A percentile compares a stretch with the other conserved stretches of the same genome.
These are phyloP conservation scores for Simplicillium aogashimaense DNA, from an alignment of 2,329 filamentous ascomycete species.

Conservation along the genomic window DNA sequence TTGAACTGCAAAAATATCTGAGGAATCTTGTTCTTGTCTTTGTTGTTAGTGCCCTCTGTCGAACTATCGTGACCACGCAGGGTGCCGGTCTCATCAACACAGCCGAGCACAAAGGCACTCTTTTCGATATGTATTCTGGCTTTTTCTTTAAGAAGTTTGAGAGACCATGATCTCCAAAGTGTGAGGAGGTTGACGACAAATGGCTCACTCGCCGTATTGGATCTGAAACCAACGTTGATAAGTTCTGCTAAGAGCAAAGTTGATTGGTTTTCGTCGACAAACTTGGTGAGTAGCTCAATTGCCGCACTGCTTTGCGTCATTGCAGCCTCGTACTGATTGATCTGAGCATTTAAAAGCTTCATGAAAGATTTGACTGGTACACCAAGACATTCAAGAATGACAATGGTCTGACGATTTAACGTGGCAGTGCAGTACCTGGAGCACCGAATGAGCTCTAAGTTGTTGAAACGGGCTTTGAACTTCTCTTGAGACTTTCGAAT, in stretches of 20 bases:
- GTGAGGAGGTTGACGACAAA: constrained; percentile 72
- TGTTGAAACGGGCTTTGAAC: constrained; percentile 61
- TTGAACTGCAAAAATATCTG: constrained; percentile 86
- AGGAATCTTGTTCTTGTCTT: constrained; percentile 49
- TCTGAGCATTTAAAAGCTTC: constrained; percentile 55
- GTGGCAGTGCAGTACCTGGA: constrained; percentile 69
- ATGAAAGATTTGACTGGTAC: constrained; percentile 59
- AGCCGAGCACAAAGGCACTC: constrained; percentile 81
- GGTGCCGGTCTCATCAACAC: constrained; percentile 72
- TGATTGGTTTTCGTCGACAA: constrained; percentile 77
- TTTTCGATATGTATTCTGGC: constrained; percentile 73
- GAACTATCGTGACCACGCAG: constrained; percentile 60
- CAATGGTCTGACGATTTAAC: constrained; percentile 83
- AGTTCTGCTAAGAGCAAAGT: constrained; percentile 67
- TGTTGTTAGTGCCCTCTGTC: constrained; percentile 26
- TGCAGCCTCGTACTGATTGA: constrained; percentile 58
- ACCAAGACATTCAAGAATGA: constrained; percentile 70
- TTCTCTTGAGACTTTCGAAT: constrained; percentile 83
- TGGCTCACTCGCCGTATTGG: constrained; percentile 45
- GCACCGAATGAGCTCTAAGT: constrained; percentile 76
- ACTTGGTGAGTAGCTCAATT: constrained; percentile 57
- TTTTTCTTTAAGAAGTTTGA: constrained; percentile 88
- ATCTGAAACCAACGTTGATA: constrained; percentile 72
- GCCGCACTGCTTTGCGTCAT: constrained; percentile 58
- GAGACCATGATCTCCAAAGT: constrained; percentile 81